Percentiles rank a stretch among this genome's conserved stretches.
These are phyloP conservation scores for Serendipita indica DNA, from an alignment of 768 basidiomycete genomes.

Conservation along the genomic window DNA sequence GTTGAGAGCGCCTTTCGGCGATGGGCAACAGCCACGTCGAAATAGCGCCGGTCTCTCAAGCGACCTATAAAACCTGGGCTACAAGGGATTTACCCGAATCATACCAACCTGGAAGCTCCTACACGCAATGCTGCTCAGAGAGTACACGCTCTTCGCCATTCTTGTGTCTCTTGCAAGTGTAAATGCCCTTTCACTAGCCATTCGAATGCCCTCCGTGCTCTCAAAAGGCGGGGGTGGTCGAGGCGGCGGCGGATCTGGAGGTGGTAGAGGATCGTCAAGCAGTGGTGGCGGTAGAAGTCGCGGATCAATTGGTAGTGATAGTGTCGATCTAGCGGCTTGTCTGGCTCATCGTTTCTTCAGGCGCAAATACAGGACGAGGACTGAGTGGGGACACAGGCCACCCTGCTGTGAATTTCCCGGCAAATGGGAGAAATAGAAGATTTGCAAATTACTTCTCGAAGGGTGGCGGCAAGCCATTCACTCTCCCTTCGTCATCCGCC, in stretches of 20 bases:
- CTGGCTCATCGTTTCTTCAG: neutral
- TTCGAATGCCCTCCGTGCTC: too few relatives aligned
- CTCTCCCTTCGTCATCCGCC: conserved; percentile 31
- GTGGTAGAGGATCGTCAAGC: neutral
- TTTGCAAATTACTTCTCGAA: conserved; percentile 19
- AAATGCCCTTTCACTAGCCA: too few relatives aligned
- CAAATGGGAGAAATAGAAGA: neutral
- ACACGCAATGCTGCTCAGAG: too few relatives aligned
- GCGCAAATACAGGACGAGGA: conserved; percentile 18
- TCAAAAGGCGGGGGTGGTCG: neutral
- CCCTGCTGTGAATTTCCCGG: neutral
- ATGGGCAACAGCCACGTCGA: too few relatives aligned
- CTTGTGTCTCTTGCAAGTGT: too few relatives aligned
- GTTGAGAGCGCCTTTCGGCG: too few relatives aligned
- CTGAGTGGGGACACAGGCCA: conserved; percentile 10
- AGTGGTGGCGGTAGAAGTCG: neutral
- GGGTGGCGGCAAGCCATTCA: conserved; percentile 21
- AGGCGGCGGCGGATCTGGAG: neutral
- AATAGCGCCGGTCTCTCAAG: too few relatives aligned
- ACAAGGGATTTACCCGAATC: too few relatives aligned
- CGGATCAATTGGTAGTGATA: neutral
- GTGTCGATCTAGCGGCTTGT: neutral
- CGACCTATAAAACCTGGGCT: too few relatives aligned
- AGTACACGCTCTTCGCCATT: too few relatives aligned
- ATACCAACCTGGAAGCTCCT: too few relatives aligned